A percentile compares a stretch with the other conserved stretches of the same genome.
Evolutionary conservation across 352 stramenopile genomes (phyloP).

Genomic region (Phytophthora megakarya): DNA sequence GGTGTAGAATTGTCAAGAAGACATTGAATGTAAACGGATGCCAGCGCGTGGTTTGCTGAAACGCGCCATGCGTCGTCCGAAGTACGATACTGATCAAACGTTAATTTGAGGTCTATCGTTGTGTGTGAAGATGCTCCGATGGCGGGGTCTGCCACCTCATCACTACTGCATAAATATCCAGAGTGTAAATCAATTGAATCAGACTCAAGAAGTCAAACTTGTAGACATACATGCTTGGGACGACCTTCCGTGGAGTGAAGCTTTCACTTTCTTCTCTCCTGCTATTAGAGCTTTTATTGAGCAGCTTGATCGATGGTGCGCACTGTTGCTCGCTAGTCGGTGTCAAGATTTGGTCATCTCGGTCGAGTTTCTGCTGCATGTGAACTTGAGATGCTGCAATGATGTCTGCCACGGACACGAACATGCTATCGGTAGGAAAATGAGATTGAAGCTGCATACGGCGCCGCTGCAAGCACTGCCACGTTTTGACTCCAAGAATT

Average conservation of each 20-base stretch:
- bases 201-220: background rate
- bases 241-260: constrained; percentile 40
- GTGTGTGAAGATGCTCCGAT: constrained; percentile 1
- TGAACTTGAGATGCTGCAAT: constrained; percentile 35
- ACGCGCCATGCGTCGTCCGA: constrained; percentile 52
- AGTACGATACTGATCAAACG: constrained; percentile 32
- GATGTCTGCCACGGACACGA: constrained; percentile 50
- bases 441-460: constrained; percentile 42
- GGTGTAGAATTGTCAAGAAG: background rate
- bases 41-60: constrained; percentile 56
- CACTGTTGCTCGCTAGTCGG: constrained; percentile 5
- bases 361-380: constrained; percentile 20
- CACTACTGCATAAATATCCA: constrained; percentile 14
- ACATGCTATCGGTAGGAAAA: constrained; percentile 8
- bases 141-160: constrained; percentile 6
- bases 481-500: constrained; percentile 56
- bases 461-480: constrained; percentile 42
- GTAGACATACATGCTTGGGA: constrained; percentile 39
- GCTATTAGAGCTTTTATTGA: constrained; percentile 3
- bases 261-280: constrained; percentile 19
- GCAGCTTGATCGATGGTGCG: constrained; percentile 1
- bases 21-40: constrained; percentile 37
- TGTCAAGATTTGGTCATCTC: constrained; percentile 18
- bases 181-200: background rate
- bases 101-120: constrained; percentile 4